Percentiles rank a stretch among this genome's conserved stretches.
These are phyloP conservation scores for Lathyrus oleraceus DNA, from an alignment of 306 rosid genomes.

Conservation along the genomic window DNA sequence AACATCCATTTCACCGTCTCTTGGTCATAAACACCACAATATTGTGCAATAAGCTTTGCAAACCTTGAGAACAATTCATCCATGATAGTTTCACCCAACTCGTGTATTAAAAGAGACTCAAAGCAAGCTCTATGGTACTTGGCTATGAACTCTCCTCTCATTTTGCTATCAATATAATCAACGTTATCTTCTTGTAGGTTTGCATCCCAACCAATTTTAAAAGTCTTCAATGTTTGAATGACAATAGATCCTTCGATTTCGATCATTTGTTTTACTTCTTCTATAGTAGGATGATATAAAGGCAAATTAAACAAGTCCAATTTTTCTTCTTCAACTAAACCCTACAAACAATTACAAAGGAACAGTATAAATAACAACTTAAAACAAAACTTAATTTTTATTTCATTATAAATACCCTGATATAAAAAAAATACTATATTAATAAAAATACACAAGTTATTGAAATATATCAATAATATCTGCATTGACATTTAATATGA, in stretches of 20 bases:
- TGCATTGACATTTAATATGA: no score
- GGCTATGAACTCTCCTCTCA: slow-evolving; percentile 29
- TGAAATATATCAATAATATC: no score
- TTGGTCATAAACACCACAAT: slow-evolving; percentile 31
- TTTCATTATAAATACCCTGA: no score
- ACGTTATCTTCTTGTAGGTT: slow-evolving; percentile 5
- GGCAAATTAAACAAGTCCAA: slow-evolving; percentile 48
- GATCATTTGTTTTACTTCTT: slow-evolving; percentile 44
- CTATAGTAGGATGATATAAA: slow-evolving; percentile 28
- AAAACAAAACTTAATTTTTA: not conserved
- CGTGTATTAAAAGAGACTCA: slow-evolving; percentile 44
- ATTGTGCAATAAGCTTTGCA: slow-evolving; percentile 20
- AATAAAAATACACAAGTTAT: not conserved
- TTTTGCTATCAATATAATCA: slow-evolving; percentile 15
- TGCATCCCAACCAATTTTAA: slow-evolving; percentile 39
- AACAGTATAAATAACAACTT: no score
- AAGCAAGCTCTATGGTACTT: slow-evolving; percentile 36
- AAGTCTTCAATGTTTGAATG: slow-evolving; percentile 19
- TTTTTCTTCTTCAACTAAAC: slow-evolving; percentile 42
- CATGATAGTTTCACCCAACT: slow-evolving; percentile 41
- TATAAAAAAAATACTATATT: not conserved
- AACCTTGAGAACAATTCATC: slow-evolving; percentile 47
- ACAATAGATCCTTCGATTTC: not conserved
- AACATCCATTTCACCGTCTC: not conserved
- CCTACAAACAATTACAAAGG: not conserved